Evolutionary conservation across 2,329 filamentous ascomycete genomes (phyloP), one percentile per base, ranked within the genome.

Genomic region (Pyrenophora graminea): DNA sequence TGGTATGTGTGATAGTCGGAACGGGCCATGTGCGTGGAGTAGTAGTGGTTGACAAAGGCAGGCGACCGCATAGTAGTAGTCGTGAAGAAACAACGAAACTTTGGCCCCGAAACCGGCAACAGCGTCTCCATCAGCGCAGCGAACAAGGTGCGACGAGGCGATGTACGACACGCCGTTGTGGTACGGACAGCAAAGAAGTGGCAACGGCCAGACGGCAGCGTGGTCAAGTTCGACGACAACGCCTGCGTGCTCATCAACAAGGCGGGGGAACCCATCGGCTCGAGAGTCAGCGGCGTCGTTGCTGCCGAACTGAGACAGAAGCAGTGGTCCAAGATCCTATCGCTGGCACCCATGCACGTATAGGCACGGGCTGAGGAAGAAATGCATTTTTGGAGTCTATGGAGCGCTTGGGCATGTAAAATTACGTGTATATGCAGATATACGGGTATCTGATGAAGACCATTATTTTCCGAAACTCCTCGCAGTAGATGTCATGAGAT

Each of bases 321-420:
- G 82, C 88, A 96, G 78, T 99, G 94, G 94, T 96, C 91, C 67
- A 99, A 97, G 84, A 97, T 99, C 67, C 77, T 99, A 71, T 96
- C 90, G 64, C 84, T 99, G 82, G 94, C 94, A 47, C 93, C 94
- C 39, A 86, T 89, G 83, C 85, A 90, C 76, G 77, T 89, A 72
- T 89, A 82, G 52, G 55, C 43, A 36, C 21, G 37, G 47, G 21
- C 27, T 23, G 41, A 47, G 45, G 23, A 15, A 39, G 21, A 31
- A 39, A 34, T 49, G 50, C 34, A 52, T 53, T 41, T 53, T 48
- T 23, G 40, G 45, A 53, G 45, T 53, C 46, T 49, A 40, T 45
- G 43, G 38, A 53, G 46, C 31, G 36, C 45, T 49, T 38, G 39
- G 40, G 37, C 49, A 49, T 49, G 62, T 68, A 65, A 63, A 50